Base-by-base conservation (phyloP, 2,329 filamentous ascomycete species). In the Colletotrichum euphorbiae region DNA sequence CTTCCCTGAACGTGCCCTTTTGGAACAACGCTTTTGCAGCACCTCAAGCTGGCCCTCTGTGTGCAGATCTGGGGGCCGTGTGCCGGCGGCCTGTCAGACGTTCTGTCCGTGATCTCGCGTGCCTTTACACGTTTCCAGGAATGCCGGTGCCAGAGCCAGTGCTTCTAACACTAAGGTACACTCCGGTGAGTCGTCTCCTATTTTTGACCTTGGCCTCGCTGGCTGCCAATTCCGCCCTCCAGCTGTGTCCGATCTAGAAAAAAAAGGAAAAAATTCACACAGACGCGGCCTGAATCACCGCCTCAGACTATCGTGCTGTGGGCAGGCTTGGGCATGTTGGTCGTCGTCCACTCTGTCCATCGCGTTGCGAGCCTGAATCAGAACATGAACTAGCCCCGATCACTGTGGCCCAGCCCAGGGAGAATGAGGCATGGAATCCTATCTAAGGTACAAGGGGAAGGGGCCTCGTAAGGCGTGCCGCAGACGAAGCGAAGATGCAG, bases 31-130 rank as follows among this genome's bases (percentile, higher is more conserved):
- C 33, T 19, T 54, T 11, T 40, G 33, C 51, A 54, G 51, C 51
- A 54, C 17, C n/a, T 40, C 17, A n/a, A 54, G 19, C 9, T 33
- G 17, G n/a, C 17, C 28, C 40, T 28, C 12, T 45, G 42, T 45
- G 42, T 59, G 65, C 21, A 52, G 52, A 68, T 59, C 52, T 51
- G n/a, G 45, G 28, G 65, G 46, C 60, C 52, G 65, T 54, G 60
- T 65, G 42, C 51, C 52, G 33, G 62, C 21, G 51, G 52, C 42
- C 60, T 68, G 60, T 58, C 65, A 64, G 60, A 57, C 24, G 55
- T 46, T 24, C 13, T n/a, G 56, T 59, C 56, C 21, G 43, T 48
- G 56, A 33, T 12, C 9, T 50, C 33, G 28, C 17, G 43, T 40
- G 46, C 19, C 28, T 50, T 50, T 17, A 21, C 42, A 52, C 21